phyloP scores from a whole-genome alignment of 495 filamentous ascomycete genomes.

The Polyplosphaeria fusca region DNA sequence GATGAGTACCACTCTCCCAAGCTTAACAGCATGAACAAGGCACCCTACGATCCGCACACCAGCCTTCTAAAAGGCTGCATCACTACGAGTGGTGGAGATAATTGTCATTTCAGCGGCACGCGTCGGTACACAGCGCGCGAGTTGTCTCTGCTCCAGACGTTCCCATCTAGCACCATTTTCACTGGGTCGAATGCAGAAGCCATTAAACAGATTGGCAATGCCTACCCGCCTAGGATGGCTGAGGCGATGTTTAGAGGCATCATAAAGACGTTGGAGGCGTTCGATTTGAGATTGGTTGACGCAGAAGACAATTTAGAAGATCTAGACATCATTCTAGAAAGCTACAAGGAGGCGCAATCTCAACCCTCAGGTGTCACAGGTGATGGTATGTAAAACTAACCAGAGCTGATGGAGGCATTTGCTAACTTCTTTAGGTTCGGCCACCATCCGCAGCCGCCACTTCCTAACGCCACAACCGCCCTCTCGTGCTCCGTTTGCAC shows the following conservation, averaged over 20 bases:
- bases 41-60: constrained; percentile 50
- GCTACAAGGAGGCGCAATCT: no score
- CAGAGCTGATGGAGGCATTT: no score
- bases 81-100: constrained; percentile 66
- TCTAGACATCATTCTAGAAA: no score
- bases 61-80: constrained; percentile 48
- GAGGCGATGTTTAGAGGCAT: constrained; percentile 50
- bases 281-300: constrained; percentile 24
- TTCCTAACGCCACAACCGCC: no score
- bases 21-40: constrained; percentile 10
- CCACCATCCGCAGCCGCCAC: no score
- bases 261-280: constrained; percentile 26
- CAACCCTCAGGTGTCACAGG: no score
- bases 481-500: no score
- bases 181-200: constrained; percentile 40
- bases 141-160: constrained; percentile 71
- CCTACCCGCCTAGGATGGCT: constrained; percentile 68
- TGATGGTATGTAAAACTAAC: no score
- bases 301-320: constrained; percentile 15
- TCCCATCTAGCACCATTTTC: constrained; percentile 56
- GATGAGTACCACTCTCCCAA: constrained; percentile 24
- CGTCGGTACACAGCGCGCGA: constrained; percentile 69
- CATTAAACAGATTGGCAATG: constrained; percentile 81
- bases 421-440: no score
- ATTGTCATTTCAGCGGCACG: constrained; percentile 66